Evolutionary conservation across 306 rosid genomes (phyloP), one percentile per base, ranked within the genome.

Genomic region (Gastrolobium bilobum): DNA sequence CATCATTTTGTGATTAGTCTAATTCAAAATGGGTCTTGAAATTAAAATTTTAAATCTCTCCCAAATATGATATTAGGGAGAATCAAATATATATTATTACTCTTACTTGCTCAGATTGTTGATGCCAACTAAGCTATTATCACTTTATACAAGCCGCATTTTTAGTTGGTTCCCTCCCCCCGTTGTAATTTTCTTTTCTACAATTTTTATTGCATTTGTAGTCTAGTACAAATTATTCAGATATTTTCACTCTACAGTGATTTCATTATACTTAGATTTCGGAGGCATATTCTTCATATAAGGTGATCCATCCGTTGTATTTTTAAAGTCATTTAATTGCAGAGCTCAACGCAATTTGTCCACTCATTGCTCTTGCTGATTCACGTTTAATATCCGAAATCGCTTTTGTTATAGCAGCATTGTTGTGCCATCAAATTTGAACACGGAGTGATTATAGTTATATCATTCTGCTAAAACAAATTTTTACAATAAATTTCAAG

Each of bases 261-360:
- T 3, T 31, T 8, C 66, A 73, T 40, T 26, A 30, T 29, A 40
- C 34, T 37, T 37, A 71, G 37, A 9, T 5, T 53, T 26, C 35
- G 6, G 1, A 13, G 0, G 56, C 40, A 53, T 29, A n/a, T 53
- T 39, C 7, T 69, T 48, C 7, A 31, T 69, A 35, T 35, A 52
- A 31, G 48, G 48, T 8, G 42, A 72, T 29, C 29, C 26, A 15
- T 71, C 20, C 0, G 11, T 54, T 39, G n/a, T 9, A 54, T 43
- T 39, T 26, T 20, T 10, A 34, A 11, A 4, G 10, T 70, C 63
- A 39, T 38, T 71, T 39, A 72, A 39, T 72, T 54, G 52, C 40
- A 40, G 26, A 39, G 15, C 37, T 71, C 48, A 40, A 5, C 51
- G 35, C 65, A 20, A 5, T 53, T 29, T 56, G 54, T 72, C 77